phyloP scores from a whole-genome alignment of 2,329 filamentous ascomycete genomes.

The Stromatinia cepivora region DNA sequence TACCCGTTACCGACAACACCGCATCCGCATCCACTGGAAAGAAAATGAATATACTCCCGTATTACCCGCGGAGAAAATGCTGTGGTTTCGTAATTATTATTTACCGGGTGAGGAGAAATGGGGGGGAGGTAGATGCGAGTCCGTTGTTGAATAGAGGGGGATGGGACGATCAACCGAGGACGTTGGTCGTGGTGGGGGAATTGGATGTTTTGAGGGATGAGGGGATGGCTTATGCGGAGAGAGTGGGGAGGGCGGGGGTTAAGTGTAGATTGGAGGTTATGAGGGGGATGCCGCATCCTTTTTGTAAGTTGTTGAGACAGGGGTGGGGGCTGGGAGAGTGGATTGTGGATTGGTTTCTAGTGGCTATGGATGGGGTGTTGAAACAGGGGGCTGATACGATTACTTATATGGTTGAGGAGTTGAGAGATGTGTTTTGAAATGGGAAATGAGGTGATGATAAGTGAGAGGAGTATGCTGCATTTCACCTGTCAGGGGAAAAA shows the following conservation, averaged over 20 bases:
- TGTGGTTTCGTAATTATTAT: slow-evolving; percentile 61
- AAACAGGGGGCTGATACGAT: slow-evolving; percentile 54
- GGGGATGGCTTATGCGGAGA: slow-evolving; percentile 52
- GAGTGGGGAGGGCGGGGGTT: slow-evolving; percentile 49
- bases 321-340: accelerated
- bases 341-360: no score
- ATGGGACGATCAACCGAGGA: slow-evolving; percentile 52
- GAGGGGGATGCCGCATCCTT: slow-evolving; percentile 58
- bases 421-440: slow-evolving; percentile 32
- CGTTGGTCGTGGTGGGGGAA: slow-evolving; percentile 55
- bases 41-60: slow-evolving; percentile 54
- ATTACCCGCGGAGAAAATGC: slow-evolving; percentile 57
- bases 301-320: slow-evolving; percentile 36
- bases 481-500: background rate
- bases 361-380: slow-evolving; percentile 57
- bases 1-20: slow-evolving; percentile 60
- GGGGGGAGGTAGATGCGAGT: slow-evolving; percentile 53
- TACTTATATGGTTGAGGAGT: slow-evolving; percentile 40
- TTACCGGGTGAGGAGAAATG: slow-evolving; percentile 50
- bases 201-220: slow-evolving; percentile 58
- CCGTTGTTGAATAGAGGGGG: slow-evolving; percentile 51
- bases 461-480: background rate
- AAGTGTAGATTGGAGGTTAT: slow-evolving; percentile 51
- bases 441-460: background rate
- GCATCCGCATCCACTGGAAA: slow-evolving; percentile 49